phyloP scores from a whole-genome alignment of 805 yeast genomes.

The Wickerhamiella galacta region DNA sequence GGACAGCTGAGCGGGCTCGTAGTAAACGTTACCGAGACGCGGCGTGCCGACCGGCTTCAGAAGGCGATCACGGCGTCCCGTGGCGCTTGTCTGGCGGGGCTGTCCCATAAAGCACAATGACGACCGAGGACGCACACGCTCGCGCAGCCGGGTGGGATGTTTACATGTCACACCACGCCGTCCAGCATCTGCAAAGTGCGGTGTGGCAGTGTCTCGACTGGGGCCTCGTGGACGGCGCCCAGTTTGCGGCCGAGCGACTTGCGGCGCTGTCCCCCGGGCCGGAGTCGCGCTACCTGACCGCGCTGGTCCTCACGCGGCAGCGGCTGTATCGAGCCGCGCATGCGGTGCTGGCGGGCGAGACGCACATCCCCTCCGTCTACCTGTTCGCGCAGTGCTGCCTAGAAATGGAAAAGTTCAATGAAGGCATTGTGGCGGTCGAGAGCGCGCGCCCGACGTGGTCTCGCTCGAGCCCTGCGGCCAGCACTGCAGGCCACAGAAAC shows the following conservation, averaged over 20 bases:
- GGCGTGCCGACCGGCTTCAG: no score
- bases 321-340: slow-evolving; percentile 43
- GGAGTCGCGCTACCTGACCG: slow-evolving; percentile 54
- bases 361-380: slow-evolving; percentile 61
- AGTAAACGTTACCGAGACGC: no score
- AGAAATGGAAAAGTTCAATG: slow-evolving; percentile 35
- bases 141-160: no score
- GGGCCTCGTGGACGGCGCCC: slow-evolving; percentile 58
- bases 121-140: no score
- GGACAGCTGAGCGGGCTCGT: no score
- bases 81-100: no score
- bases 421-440: slow-evolving; percentile 42
- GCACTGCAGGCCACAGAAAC: slow-evolving; percentile 11
- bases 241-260: slow-evolving; percentile 70
- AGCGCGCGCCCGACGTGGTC: slow-evolving; percentile 5
- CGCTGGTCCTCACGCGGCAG: slow-evolving; percentile 44
- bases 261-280: slow-evolving; percentile 42
- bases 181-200: no score
- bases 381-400: slow-evolving; percentile 55
- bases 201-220: slow-evolving; percentile 59
- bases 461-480: slow-evolving; percentile 5
- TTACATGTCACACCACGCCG: slow-evolving; percentile 4
- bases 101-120: no score
- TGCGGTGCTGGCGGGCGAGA: slow-evolving; percentile 26
- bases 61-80: no score